Conservation (phyloP, 1,284 basidiomycete species). For the Leccinum fallax region DNA sequence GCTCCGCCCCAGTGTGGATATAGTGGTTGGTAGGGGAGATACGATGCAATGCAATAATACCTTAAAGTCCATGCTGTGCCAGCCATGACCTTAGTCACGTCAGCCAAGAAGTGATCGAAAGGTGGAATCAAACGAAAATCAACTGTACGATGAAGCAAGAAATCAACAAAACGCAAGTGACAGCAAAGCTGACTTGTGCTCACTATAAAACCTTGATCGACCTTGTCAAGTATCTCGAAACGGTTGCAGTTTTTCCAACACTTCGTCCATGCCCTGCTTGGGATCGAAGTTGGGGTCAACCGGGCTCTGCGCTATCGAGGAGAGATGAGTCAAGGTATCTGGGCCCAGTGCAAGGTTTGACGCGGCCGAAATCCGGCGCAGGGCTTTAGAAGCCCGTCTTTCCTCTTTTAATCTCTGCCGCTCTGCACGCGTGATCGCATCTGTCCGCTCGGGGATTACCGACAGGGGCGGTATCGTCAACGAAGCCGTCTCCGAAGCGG, state of each 20-base stretch:
- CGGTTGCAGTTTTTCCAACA: conserved; percentile 41
- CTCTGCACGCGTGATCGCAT: conserved; percentile 31
- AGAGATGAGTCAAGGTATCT: conserved; percentile 21
- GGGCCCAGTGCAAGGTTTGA: conserved; percentile 28
- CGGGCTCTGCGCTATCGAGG: conserved; percentile 20
- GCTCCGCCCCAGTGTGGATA: conserved; percentile 14
- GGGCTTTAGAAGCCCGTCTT: conserved; percentile 37
- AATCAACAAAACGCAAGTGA: conserved; percentile 11
- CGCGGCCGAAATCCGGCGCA: conserved; percentile 41
- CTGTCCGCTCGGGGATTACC: conserved; percentile 32
- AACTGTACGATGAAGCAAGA: conserved; percentile 7
- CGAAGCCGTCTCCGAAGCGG: conserved; percentile 17
- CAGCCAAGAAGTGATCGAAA: conserved; percentile 15
- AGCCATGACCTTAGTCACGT: conserved; percentile 14
- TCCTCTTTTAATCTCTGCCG: conserved; percentile 37
- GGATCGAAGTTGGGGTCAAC: conserved; percentile 39
- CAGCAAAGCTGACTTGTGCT: background rate
- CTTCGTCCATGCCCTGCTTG: conserved; percentile 39
- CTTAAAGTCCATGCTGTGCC: conserved; percentile 21
- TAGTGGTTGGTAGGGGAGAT: conserved; percentile 12
- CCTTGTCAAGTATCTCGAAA: conserved; percentile 33
- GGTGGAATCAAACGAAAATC: conserved; percentile 9
- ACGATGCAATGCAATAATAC: conserved; percentile 32
- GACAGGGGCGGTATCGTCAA: conserved; percentile 26
- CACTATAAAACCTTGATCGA: background rate